Conservation (phyloP, 2,329 filamentous ascomycete genomes). For the Ramularia endophylla region DNA sequence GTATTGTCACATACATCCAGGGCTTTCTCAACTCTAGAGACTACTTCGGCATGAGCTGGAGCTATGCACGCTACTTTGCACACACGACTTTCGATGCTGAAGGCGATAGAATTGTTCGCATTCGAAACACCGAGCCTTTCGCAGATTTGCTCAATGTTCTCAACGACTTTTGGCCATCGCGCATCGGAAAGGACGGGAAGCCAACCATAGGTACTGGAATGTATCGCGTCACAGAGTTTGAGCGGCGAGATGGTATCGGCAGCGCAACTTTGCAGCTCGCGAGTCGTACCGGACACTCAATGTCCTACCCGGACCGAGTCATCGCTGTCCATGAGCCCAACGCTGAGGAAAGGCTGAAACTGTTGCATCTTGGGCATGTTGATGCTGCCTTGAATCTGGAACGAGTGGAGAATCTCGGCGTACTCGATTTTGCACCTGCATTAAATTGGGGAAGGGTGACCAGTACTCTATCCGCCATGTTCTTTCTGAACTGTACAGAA, state of each 20-base stretch:
- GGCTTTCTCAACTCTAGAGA: slow-evolving; percentile 7
- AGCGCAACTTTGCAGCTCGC: slow-evolving; percentile 6
- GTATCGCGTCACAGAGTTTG: slow-evolving; percentile 7
- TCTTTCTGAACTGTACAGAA: slow-evolving; percentile 8
- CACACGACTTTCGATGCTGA: slow-evolving; percentile 4
- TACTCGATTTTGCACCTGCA: slow-evolving; percentile 5
- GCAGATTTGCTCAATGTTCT: slow-evolving; percentile 6
- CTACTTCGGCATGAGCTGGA: slow-evolving; percentile 13
- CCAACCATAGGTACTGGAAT: slow-evolving; percentile 8
- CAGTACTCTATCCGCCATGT: slow-evolving; percentile 8
- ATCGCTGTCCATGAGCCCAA: slow-evolving; percentile 8
- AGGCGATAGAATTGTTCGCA: slow-evolving; percentile 4
- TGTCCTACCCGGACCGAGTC: no score
- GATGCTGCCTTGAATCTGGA: slow-evolving; percentile 10
- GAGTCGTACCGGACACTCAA: no score
- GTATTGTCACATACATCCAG: slow-evolving; percentile 6
- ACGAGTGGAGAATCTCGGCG: slow-evolving; percentile 4
- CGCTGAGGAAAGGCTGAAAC: slow-evolving; percentile 5
- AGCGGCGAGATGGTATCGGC: slow-evolving; percentile 6
- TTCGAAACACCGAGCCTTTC: slow-evolving; percentile 5
- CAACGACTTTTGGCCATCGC: slow-evolving; percentile 12
- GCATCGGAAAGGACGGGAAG: slow-evolving; percentile 4
- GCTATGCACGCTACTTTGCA: slow-evolving; percentile 9
- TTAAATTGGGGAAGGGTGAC: slow-evolving; percentile 6
- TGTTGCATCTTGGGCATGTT: slow-evolving; percentile 1